phyloP scores from a whole-genome alignment of 192 early-diverging fungal species.

The Coemansia sp. region DNA sequence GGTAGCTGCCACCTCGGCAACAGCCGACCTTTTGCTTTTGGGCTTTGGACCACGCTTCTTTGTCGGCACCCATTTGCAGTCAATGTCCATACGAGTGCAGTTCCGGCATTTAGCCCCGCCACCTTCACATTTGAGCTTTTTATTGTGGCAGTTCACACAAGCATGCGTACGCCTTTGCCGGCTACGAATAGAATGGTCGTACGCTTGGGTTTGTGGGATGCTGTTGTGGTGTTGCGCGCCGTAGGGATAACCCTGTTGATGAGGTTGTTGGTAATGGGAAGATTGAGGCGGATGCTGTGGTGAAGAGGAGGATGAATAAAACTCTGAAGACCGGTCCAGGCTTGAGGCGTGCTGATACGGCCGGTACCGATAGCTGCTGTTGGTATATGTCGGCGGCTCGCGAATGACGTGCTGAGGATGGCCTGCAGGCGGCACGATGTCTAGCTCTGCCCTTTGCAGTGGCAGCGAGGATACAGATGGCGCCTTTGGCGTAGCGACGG shows the following conservation, averaged over 20 bases:
- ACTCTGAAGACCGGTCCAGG: background rate
- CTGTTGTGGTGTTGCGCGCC: background rate
- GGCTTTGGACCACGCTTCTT: constrained; percentile 53
- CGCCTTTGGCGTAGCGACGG: background rate
- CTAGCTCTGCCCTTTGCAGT: background rate
- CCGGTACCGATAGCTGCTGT: constrained; percentile 31
- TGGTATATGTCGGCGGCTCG: constrained; percentile 17
- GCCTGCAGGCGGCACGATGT: background rate
- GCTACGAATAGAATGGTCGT: background rate
- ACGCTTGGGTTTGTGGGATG: background rate
- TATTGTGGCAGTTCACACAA: constrained; percentile 45
- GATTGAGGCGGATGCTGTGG: background rate
- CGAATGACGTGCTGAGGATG: constrained; percentile 12
- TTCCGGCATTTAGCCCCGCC: constrained; percentile 27
- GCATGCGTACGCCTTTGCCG: constrained; percentile 42
- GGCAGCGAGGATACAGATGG: background rate
- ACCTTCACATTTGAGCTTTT: constrained; percentile 45
- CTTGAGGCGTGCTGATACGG: constrained; percentile 16
- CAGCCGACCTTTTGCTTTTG: background rate
- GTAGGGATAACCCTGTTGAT: background rate
- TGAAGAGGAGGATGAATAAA: background rate
- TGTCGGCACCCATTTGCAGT: constrained; percentile 48
- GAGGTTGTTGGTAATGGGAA: background rate
- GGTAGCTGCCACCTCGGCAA: background rate
- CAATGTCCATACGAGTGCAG: constrained; percentile 27